phyloP scores from a whole-genome alignment of 192 early-diverging fungal genomes.

The Podila verticillata region DNA sequence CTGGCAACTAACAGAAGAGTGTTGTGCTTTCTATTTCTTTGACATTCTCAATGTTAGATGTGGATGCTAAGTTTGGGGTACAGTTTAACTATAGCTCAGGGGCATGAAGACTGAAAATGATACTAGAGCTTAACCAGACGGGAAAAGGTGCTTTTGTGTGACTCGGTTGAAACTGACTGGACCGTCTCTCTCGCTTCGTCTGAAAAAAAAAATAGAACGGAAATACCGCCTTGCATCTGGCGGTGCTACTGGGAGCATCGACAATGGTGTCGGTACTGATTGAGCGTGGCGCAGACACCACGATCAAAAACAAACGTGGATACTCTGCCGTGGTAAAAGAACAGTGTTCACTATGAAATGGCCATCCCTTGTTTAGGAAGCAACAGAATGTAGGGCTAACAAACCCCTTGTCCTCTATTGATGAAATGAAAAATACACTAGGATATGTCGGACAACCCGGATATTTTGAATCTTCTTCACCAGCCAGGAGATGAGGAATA shows the following conservation, averaged over 20 bases:
- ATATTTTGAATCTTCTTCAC: constrained; percentile 9
- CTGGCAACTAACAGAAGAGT: not conserved
- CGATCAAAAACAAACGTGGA: constrained; percentile 67
- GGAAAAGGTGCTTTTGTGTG: not conserved
- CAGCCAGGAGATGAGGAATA: not conserved
- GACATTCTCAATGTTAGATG: constrained; percentile 42
- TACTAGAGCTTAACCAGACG: too few relatives aligned
- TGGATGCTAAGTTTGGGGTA: constrained; percentile 74
- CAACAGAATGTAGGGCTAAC: not conserved
- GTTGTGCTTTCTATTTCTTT: not conserved
- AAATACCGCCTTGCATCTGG: constrained; percentile 79
- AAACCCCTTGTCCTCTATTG: not conserved
- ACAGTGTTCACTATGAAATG: not conserved
- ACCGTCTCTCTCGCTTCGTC: not conserved
- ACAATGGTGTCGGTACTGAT: constrained; percentile 67
- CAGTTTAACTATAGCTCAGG: too few relatives aligned
- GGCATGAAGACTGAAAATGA: too few relatives aligned
- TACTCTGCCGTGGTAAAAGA: constrained; percentile 64
- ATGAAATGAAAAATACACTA: not conserved
- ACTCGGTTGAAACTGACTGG: not conserved
- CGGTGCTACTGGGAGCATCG: constrained; percentile 66
- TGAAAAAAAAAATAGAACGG: constrained; percentile 67
- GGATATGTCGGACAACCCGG: constrained; percentile 34
- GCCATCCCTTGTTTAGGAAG: too few relatives aligned
- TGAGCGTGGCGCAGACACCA: constrained; percentile 70